Evolutionary conservation across 176 grass and related monocot species (phyloP), one percentile per base, ranked within the genome.

Genomic region (Metroxylon sagu): DNA sequence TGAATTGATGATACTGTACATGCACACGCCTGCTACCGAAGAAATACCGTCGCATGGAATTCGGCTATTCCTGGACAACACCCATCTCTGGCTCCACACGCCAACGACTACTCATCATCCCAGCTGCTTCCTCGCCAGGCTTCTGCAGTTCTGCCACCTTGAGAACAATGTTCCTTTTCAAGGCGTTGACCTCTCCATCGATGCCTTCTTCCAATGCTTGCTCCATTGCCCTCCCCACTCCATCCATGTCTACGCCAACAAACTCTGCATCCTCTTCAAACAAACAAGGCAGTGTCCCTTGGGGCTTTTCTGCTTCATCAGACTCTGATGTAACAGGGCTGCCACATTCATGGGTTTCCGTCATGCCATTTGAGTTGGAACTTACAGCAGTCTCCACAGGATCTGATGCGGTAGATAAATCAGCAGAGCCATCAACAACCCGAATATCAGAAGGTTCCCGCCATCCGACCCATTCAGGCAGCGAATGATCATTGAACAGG

Each of bases 401-500:
- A 4, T 43, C 39, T 43, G 29, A 56, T 23, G 26, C 14, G 4
- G 18, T 53, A 62, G 59, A 29, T 17, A 62, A 18, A 48, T 72
- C 59, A 35, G 26, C 5, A n/a, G 57, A 39, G 23, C 27, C 70
- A 62, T 62, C 58, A 6, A 23, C 21, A 23, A 72, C 49, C 5
- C 54, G 26, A 62, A 72, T 72, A 25, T 72, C 70, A 1, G 59
- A 72, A 29, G 70, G 58, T n/a, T 72, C 57, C n/a, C 59, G 70
- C 70, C 70, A 72, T 21, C 58, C 70, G 5, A 72, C 70, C 70
- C 70, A 72, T 39, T 72, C 70, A 62, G 70, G 70, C 49, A 53
- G 57, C 12, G 59, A 49, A 43, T 72, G 59, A 18, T 72, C 70
- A 53, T 30, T 62, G 19, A 72, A 72, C 15, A 72, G 58, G 59